These are phyloP conservation scores for Neocallimastix lanati DNA, from an alignment of 192 early-diverging fungal species.

Conservation along the genomic window DNA sequence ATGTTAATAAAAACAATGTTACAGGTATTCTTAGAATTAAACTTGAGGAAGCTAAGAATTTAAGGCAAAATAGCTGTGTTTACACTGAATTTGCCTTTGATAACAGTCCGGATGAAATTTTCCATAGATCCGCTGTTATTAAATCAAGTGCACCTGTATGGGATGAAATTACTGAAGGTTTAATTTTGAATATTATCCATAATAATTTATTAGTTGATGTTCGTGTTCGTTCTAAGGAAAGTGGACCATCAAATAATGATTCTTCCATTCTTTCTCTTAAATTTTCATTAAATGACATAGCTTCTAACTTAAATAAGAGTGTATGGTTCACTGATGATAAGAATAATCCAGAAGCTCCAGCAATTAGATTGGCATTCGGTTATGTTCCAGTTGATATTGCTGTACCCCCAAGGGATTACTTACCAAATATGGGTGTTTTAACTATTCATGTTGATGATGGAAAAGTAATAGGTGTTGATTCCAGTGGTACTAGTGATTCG, in stretches of 20 bases:
- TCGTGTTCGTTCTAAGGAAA: neutral
- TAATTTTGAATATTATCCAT: slow-evolving; percentile 3
- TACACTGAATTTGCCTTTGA: slow-evolving; percentile 27
- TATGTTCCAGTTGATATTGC: slow-evolving; percentile 22
- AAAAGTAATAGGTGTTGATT: slow-evolving; percentile 44
- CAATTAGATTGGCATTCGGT: slow-evolving; percentile 3
- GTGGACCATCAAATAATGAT: neutral
- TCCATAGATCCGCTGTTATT: slow-evolving; percentile 11
- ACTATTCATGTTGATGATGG: slow-evolving; percentile 36
- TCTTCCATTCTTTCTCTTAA: neutral
- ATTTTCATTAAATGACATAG: neutral
- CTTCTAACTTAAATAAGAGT: neutral
- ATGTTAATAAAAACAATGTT: slow-evolving; percentile 1
- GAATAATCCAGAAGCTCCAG: slow-evolving; percentile 1
- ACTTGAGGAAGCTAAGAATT: slow-evolving; percentile 17
- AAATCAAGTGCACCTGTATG: slow-evolving; percentile 8
- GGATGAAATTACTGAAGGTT: slow-evolving; percentile 12
- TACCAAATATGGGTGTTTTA: slow-evolving; percentile 46
- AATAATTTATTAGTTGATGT: slow-evolving; percentile 2
- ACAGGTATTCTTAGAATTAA: slow-evolving; percentile 33
- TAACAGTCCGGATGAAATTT: slow-evolving; percentile 11
- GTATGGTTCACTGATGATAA: neutral
- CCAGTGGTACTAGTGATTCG: slow-evolving; percentile 52
- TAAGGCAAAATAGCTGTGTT: slow-evolving; percentile 4
- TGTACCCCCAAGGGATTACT: slow-evolving; percentile 18